phyloP scores from a whole-genome alignment of 2,329 filamentous ascomycete species.

The Aspergillus glaucus region DNA sequence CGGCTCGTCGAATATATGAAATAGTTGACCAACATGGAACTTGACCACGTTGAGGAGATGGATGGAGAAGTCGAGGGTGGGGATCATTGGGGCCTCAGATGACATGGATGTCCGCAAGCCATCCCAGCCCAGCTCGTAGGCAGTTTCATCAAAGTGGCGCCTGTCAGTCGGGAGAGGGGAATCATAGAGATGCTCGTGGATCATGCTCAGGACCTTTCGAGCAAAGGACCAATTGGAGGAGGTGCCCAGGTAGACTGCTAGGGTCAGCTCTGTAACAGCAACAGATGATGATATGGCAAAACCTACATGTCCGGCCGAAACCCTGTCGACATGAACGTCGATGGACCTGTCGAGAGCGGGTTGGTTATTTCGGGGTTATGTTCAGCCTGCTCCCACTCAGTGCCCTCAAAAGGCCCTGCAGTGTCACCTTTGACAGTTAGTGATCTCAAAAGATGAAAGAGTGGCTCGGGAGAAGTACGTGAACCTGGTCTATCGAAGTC shows the following conservation, averaged over 20 bases:
- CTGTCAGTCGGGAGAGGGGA: constrained; percentile 38
- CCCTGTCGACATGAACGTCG: constrained; percentile 37
- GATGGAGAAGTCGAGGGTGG: constrained; percentile 44
- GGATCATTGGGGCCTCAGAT: constrained; percentile 33
- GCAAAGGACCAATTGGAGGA: constrained; percentile 54
- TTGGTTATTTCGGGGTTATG: constrained; percentile 35
- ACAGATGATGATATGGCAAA: background rate
- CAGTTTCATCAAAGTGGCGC: constrained; percentile 46
- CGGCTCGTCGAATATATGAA: constrained; percentile 50
- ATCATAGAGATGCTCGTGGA: constrained; percentile 43
- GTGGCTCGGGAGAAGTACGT: no score
- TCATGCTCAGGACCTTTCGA: constrained; percentile 44
- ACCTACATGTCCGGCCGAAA: constrained; percentile 42
- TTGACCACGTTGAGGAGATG: constrained; percentile 51
- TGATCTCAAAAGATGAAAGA: no score
- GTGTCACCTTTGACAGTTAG: no score
- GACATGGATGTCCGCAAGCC: constrained; percentile 28
- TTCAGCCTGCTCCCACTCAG: no score
- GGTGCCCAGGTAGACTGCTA: constrained; percentile 47
- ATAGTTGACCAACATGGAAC: constrained; percentile 49
- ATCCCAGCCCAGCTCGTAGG: constrained; percentile 50
- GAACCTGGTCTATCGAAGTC: background rate
- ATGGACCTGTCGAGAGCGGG: constrained; percentile 36
- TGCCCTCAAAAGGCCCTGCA: no score
- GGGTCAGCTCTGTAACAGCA: constrained; percentile 1